Base-by-base conservation (phyloP, 2,329 filamentous ascomycete species). In the Aspergillus pseudoterreus region DNA sequence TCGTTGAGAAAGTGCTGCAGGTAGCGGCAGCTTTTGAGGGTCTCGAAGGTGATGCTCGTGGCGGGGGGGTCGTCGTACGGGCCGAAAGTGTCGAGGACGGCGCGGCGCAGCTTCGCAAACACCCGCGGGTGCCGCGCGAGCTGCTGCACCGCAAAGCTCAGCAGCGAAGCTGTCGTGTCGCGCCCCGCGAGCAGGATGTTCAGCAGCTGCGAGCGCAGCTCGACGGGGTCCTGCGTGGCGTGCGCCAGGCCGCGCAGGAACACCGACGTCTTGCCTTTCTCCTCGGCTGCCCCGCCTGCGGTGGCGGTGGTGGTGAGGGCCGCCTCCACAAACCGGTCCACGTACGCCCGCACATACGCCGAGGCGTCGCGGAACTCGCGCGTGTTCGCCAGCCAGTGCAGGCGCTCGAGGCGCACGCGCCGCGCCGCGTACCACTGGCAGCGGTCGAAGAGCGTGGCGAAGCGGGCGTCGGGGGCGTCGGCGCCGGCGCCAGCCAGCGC, bases 131-230 rank as follows among this genome's bases (percentile, higher is more conserved):
- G 52, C 8, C 59, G 59, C 21, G 60, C 56, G 21, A 63, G 59
- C 39, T 60, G 51, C n/a, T 60, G 53, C 6, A 59, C n/a, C 8
- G 50, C 70, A 49, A 72, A 78, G 36, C 75, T 70, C 6, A 77
- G 66, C 4, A 75, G 58, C 6, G 69, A 69, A 12, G 75, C 78
- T 1, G 79, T 82, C 1, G 79, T 82, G 57, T 82, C 80, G 11
- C 78, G 74, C 14, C 78, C 78, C 2, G 79, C 79, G 8, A 80
- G 68, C 9, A 82, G 68, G 51, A 81, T 74, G 56, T 78, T 78
- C 38, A 81, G 67, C 6, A 78, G 64, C 52, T 81, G 76, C 15
- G 70, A 72, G 55, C 78, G 73, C 21, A 81, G 71, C 41, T 72
- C 69, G 48, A 75, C 64, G 4, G 70, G 75, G 45, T 81, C 78